Evolutionary conservation across 768 basidiomycete genomes (phyloP).

Genomic region (Sistotremastrum niveocremeum): DNA sequence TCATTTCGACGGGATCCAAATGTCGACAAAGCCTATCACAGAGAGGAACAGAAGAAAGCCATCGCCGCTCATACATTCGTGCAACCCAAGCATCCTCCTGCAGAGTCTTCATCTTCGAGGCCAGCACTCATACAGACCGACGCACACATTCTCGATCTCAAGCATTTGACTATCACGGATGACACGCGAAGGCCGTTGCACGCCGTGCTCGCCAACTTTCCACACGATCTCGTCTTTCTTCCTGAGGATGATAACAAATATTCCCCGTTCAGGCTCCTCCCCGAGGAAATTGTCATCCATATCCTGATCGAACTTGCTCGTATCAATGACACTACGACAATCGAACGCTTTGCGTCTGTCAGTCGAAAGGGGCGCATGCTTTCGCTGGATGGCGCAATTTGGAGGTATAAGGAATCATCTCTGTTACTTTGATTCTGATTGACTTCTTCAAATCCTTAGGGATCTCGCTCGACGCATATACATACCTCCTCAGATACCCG

Average conservation of each 20-base stretch:
- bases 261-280: constrained; percentile 43
- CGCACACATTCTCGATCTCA: neutral
- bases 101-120: constrained; percentile 12
- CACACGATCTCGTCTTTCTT: constrained; percentile 38
- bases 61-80: constrained; percentile 2
- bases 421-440: constrained; percentile 3
- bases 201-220: constrained; percentile 33
- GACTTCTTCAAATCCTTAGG: constrained; percentile 22
- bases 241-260: constrained; percentile 55
- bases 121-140: constrained; percentile 27
- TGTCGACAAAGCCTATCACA: constrained; percentile 59
- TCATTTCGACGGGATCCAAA: constrained; percentile 68
- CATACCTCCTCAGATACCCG: constrained; percentile 59
- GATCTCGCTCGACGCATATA: constrained; percentile 53
- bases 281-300: constrained; percentile 61
- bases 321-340: constrained; percentile 33
- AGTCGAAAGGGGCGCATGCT: constrained; percentile 64
- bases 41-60: constrained; percentile 28
- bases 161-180: neutral
- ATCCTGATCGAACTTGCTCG: constrained; percentile 43
- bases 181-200: neutral
- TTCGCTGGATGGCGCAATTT: constrained; percentile 54
- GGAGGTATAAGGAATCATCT: constrained; percentile 39
- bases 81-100: constrained; percentile 8
- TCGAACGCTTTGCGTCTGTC: constrained; percentile 69